Conservation (phyloP, 1,284 basidiomycete genomes). For the Ceratobasidium sp. region DNA sequence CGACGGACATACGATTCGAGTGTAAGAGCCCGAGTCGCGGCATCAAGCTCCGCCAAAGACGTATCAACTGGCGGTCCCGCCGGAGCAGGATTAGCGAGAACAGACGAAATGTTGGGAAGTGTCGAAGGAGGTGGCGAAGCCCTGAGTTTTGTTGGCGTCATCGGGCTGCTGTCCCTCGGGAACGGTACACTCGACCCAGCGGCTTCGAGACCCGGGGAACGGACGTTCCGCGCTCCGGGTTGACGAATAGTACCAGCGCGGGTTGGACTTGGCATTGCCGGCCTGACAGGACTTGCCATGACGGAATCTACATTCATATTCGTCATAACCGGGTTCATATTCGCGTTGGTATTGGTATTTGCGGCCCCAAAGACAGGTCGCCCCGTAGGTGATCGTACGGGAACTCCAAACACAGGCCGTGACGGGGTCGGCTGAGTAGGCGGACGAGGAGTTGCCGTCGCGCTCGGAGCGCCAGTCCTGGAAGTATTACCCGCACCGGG, state of each 20-base stretch:
- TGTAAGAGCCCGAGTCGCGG: slow-evolving; percentile 31
- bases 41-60: slow-evolving; percentile 29
- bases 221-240: not conserved
- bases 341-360: slow-evolving; percentile 14
- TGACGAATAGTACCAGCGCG: not conserved
- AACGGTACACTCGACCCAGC: slow-evolving; percentile 35
- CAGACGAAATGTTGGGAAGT: not conserved
- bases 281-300: slow-evolving; percentile 28
- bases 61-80: not conserved
- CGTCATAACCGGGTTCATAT: not conserved
- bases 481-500: not conserved
- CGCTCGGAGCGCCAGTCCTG: not conserved
- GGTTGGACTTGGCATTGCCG: slow-evolving; percentile 1
- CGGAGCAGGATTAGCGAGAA: not conserved
- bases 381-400: not conserved
- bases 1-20: slow-evolving; percentile 45
- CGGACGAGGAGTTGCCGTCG: slow-evolving; percentile 8
- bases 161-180: slow-evolving; percentile 41
- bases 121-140: slow-evolving; percentile 10
- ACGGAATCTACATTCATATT: slow-evolving; percentile 4
- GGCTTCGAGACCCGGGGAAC: not conserved
- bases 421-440: slow-evolving; percentile 27
- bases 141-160: slow-evolving; percentile 13
- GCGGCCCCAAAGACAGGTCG: slow-evolving; percentile 30
- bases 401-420: slow-evolving; percentile 11